Conservation (phyloP, 306 rosid genomes). For the Cucumis hystrix region DNA sequence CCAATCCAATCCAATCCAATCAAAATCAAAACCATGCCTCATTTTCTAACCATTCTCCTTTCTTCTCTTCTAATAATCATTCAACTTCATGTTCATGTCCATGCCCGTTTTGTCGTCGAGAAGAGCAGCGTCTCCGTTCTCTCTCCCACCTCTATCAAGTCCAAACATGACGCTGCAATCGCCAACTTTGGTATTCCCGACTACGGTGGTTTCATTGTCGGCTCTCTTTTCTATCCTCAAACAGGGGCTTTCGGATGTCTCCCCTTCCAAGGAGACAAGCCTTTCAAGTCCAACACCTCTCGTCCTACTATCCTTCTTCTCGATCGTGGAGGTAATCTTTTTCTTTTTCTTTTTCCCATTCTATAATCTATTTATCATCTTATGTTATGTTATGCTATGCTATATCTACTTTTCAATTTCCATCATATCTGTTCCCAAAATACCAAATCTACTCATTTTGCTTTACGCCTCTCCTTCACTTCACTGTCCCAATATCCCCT, state of each 20-base stretch:
- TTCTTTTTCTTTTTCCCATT: background rate
- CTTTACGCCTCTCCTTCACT: background rate
- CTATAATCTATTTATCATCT: background rate
- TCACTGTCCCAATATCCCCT: background rate
- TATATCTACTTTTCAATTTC: too few relatives aligned
- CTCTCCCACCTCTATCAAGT: conserved; percentile 29
- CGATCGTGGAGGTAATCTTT: conserved; percentile 78
- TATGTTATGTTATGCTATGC: too few relatives aligned
- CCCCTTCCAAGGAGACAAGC: conserved; percentile 59
- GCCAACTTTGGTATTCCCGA: conserved; percentile 89
- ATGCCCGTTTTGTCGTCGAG: conserved; percentile 70
- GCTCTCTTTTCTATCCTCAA: conserved; percentile 52
- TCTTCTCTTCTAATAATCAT: background rate
- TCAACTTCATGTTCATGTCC: conserved; percentile 6
- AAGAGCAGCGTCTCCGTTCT: conserved; percentile 51
- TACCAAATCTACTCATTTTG: background rate
- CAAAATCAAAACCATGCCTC: background rate
- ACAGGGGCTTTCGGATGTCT: conserved; percentile 39
- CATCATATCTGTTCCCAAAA: background rate
- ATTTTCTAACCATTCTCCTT: background rate
- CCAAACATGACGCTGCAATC: conserved; percentile 53
- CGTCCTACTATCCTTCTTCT: conserved; percentile 53
- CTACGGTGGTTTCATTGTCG: conserved; percentile 73
- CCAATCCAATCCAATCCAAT: background rate
- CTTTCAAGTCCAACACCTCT: conserved; percentile 26